A percentile compares a stretch with the other conserved stretches of the same genome.
These are phyloP conservation scores for Colletotrichum sp. DNA, from an alignment of 2,329 filamentous ascomycete species.

Conservation along the genomic window DNA sequence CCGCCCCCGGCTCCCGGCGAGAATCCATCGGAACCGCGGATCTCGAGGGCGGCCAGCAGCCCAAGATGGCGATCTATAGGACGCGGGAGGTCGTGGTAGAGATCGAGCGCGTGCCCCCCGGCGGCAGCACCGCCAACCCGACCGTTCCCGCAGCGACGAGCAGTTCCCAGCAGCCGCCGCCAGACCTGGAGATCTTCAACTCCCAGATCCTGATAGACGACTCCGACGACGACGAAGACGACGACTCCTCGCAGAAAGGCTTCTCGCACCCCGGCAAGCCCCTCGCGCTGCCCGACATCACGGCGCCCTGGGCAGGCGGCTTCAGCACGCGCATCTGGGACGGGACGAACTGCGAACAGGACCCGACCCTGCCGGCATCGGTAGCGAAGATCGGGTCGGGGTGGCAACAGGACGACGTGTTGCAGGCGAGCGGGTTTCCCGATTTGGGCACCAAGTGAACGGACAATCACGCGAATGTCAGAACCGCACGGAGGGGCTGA, in stretches of 20 bases:
- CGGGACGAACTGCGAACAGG: constrained; percentile 16
- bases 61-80: constrained; percentile 15
- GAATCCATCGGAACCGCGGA: not conserved
- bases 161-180: not conserved
- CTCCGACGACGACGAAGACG: not conserved
- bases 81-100: constrained; percentile 10
- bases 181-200: not conserved
- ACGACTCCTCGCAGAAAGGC: not conserved
- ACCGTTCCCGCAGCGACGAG: not conserved
- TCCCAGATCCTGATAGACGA: not conserved
- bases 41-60: not conserved
- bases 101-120: not conserved
- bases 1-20: not conserved
- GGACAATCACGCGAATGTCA: not conserved
- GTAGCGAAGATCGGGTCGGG: constrained; percentile 2
- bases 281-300: not conserved
- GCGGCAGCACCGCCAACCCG: not conserved
- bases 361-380: constrained; percentile 1
- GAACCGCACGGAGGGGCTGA: not conserved
- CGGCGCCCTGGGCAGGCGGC: constrained; percentile 8
- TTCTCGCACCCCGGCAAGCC: not conserved
- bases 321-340: constrained; percentile 19
- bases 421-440: not conserved
- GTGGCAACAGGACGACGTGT: not conserved
- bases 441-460: not conserved